Evolutionary conservation across 345 rosid genomes (phyloP).

Genomic region (Syzygium jambos): DNA sequence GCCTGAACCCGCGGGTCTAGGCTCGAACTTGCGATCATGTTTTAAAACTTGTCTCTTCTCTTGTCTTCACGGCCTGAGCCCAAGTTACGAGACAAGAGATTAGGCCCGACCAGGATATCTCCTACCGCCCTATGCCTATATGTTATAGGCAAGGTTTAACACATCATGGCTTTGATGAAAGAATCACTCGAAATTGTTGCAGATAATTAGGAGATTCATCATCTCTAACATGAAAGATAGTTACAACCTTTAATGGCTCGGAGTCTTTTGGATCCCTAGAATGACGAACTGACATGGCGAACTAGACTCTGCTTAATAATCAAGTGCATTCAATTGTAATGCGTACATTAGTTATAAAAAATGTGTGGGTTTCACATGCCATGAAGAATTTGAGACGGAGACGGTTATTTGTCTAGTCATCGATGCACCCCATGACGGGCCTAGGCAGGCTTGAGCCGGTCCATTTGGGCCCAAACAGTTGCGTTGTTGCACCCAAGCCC

Average conservation of each 20-base stretch:
- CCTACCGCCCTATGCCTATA: background rate
- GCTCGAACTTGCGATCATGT: too few relatives aligned
- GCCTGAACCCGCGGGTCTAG: too few relatives aligned
- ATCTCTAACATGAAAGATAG: background rate
- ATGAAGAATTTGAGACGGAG: background rate
- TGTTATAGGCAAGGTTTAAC: background rate
- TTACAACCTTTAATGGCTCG: background rate
- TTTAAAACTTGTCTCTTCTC: background rate
- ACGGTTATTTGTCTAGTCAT: too few relatives aligned
- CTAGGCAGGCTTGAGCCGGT: background rate
- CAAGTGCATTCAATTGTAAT: background rate
- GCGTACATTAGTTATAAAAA: background rate
- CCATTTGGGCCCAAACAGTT: background rate
- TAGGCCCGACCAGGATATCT: background rate
- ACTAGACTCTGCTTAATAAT: background rate
- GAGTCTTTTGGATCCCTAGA: background rate
- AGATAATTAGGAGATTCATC: background rate
- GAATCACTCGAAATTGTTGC: background rate
- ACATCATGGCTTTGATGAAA: background rate
- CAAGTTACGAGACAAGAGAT: background rate
- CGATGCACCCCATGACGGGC: background rate
- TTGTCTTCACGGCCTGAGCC: background rate
- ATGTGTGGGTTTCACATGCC: background rate
- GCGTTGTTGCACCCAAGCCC: accelerated
- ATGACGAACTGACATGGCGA: background rate